phyloP scores from a whole-genome alignment of 2,329 filamentous ascomycete species.

The Cladosporium sp. region DNA sequence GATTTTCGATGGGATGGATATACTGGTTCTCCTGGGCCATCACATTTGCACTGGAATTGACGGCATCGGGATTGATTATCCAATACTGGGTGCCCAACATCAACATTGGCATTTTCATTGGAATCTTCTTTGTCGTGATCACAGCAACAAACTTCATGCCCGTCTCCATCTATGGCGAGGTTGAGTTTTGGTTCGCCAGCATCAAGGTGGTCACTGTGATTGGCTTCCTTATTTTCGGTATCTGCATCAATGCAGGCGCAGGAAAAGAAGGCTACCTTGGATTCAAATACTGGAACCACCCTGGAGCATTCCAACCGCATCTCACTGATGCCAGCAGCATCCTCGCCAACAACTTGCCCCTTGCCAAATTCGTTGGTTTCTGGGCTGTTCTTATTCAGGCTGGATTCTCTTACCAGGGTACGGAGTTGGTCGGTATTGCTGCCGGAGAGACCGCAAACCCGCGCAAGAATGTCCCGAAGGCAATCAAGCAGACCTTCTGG shows the following conservation, averaged over 20 bases:
- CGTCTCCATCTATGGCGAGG: conserved; percentile 50
- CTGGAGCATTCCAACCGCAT: conserved; percentile 36
- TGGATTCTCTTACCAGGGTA: conserved; percentile 55
- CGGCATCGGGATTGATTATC: conserved; percentile 36
- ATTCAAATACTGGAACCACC: conserved; percentile 46
- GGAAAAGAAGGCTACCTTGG: conserved; percentile 56
- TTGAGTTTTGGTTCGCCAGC: conserved; percentile 52
- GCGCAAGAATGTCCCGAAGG: conserved; percentile 39
- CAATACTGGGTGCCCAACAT: conserved; percentile 38
- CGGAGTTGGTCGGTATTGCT: conserved; percentile 51
- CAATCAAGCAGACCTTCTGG: conserved; percentile 35
- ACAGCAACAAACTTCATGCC: conserved; percentile 48
- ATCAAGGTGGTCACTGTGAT: conserved; percentile 51
- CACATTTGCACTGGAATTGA: conserved; percentile 36
- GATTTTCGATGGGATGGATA: conserved; percentile 48
- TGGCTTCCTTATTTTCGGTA: conserved; percentile 40
- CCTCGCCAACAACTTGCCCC: conserved; percentile 22
- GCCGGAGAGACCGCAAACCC: conserved; percentile 52
- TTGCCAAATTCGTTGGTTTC: conserved; percentile 43
- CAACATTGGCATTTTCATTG: conserved; percentile 38
- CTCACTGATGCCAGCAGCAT: conserved; percentile 15
- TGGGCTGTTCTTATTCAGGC: conserved; percentile 55
- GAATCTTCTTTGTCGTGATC: conserved; percentile 32
- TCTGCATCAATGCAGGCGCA: conserved; percentile 38
- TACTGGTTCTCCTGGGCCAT: conserved; percentile 43